Base-by-base conservation (phyloP, 2,329 filamentous ascomycete genomes). In the Annulohypoxylon truncatum region DNA sequence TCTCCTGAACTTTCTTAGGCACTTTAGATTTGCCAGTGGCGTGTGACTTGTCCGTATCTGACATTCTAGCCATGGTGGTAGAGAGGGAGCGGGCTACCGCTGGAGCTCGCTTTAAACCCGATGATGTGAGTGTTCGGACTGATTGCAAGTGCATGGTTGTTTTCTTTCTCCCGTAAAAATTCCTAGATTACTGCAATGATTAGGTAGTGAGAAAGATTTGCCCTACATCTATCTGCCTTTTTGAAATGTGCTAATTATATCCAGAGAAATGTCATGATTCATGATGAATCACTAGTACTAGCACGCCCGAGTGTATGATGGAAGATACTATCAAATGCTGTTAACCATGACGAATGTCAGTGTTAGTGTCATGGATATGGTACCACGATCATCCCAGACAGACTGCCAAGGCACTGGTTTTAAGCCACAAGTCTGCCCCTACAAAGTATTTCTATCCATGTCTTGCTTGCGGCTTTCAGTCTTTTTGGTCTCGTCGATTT, bases 21-120 rank as follows among this genome's bases (percentile, higher is more conserved):
- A 68, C 61, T 33, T 65, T 67, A 24, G 67, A 70, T 10, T 22
- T 28, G 38, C 67, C 67, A 2, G 55, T 63, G 18, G 67, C 67
- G 65, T 69, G 67, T 3, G 67, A 69, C 50, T 60, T 55, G 31
- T 54, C 47, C 4, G 29, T 53, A 47, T 40, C 42, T 1, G 64
- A 47, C 60, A 67, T 64, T 67, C 40, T 64, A 18, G 47, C 47
- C 31, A 40, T 24, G 22, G 10, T 8, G 10, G 8, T 57, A 12
- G 60, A 42, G 5, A 64, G 13, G 24, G 51, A 54, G 53, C 56
- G 46, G 15, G 46, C 35, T n/a, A 13, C n/a, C 3, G 15, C 15
- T 50, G 26, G 7, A 12, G 40, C 10, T 42, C 54, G 51, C 35
- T 51, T 53, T 44, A 33, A 50, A 1, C n/a, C 44, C 10, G 35